These are phyloP conservation scores for Fusarium coicis DNA, from an alignment of 2,329 filamentous ascomycete species.

Conservation along the genomic window DNA sequence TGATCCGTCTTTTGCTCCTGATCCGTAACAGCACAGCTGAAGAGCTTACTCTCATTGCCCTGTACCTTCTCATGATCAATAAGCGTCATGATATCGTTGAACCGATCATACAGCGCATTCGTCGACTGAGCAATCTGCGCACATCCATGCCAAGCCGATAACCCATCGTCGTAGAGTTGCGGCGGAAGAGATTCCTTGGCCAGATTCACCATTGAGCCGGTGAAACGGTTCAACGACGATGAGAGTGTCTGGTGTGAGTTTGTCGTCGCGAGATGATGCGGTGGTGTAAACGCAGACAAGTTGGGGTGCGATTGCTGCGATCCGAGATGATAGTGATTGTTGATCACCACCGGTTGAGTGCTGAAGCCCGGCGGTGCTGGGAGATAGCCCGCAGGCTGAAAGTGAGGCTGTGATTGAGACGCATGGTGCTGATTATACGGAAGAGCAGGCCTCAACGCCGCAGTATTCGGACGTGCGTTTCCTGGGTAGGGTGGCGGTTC, in stretches of 20 bases:
- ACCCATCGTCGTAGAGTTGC: constrained; percentile 56
- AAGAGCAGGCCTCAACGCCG: neutral
- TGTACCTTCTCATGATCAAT: constrained; percentile 72
- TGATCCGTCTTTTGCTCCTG: neutral
- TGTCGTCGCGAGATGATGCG: neutral
- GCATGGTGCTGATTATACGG: constrained; percentile 38
- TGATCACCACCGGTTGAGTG: constrained; percentile 59
- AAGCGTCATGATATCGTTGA: constrained; percentile 75
- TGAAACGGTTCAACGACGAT: constrained; percentile 48
- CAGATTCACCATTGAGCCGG: constrained; percentile 56
- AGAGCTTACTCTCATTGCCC: constrained; percentile 66
- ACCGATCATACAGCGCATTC: constrained; percentile 66
- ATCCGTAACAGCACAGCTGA: constrained; percentile 46
- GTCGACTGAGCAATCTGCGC: constrained; percentile 58
- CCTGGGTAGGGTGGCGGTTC: neutral
- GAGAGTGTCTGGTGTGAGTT: constrained; percentile 22
- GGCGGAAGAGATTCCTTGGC: constrained; percentile 54
- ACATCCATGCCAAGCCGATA: constrained; percentile 54
- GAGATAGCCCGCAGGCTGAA: constrained; percentile 39
- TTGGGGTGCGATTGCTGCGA: constrained; percentile 6
- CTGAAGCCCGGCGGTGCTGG: constrained; percentile 39
- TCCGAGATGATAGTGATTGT: constrained; percentile 62
- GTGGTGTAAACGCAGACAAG: neutral
- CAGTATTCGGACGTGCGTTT: neutral
- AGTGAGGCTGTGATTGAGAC: constrained; percentile 38